Conservation (phyloP, 2,329 filamentous ascomycete species). For the Fusarium longipes region DNA sequence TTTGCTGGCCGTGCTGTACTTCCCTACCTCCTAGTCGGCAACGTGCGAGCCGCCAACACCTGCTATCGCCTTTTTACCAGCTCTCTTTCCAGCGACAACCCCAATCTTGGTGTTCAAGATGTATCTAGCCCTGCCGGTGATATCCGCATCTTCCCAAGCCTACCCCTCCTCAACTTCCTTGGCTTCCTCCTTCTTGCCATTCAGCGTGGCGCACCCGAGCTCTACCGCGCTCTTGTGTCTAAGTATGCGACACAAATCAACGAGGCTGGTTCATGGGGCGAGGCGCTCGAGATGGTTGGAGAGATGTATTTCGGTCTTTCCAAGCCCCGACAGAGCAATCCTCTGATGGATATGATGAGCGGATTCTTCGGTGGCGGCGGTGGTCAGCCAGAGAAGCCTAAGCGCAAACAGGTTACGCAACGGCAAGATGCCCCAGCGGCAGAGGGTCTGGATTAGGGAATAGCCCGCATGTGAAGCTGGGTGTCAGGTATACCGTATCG, state of each 20-base stretch:
- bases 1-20: constrained; percentile 90
- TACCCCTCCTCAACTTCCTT: constrained; percentile 96
- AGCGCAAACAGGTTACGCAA: constrained; percentile 57
- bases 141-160: constrained; percentile 83
- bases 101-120: constrained; percentile 77
- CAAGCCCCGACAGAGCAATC: constrained; percentile 89
- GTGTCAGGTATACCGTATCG: constrained; percentile 43
- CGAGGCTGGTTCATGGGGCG: constrained; percentile 82
- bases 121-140: constrained; percentile 81
- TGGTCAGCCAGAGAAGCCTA: constrained; percentile 47
- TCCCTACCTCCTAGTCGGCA: constrained; percentile 90
- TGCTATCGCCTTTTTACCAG: constrained; percentile 74
- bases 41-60: constrained; percentile 88
- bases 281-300: constrained; percentile 84
- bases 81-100: constrained; percentile 55
- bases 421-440: constrained; percentile 63
- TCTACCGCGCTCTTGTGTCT: constrained; percentile 82
- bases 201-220: constrained; percentile 79
- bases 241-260: constrained; percentile 85
- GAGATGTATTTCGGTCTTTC: constrained; percentile 98
- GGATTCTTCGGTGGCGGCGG: constrained; percentile 85
- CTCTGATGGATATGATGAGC: constrained; percentile 98
- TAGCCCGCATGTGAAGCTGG: constrained; percentile 5
- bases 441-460: constrained; percentile 67
- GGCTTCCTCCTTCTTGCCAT: constrained; percentile 84